Base-by-base conservation (phyloP, 768 basidiomycete genomes). In the Termitomyces sp. region DNA sequence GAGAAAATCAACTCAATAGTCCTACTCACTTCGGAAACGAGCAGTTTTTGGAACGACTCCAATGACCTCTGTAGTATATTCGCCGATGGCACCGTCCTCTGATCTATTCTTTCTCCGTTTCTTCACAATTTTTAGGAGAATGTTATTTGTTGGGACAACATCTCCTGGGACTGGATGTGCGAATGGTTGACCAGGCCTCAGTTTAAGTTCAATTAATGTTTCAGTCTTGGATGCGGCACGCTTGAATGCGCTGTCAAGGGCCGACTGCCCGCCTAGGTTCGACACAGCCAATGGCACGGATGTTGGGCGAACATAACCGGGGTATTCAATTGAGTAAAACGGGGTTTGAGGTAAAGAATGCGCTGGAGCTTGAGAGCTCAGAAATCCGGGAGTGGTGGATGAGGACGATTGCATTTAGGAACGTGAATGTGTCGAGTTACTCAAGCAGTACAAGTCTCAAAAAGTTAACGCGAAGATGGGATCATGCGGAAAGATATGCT, bases 281-380 rank as follows among this genome's bases (percentile, higher is more conserved):
- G 77, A 72, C 41, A 94, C 68, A 2, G 87, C 91, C 16, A 75
- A 60, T 0, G 83, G 76, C 5, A 86, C 77, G 32, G 91, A 89
- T 1, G 77, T 66, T 3, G 76, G 70, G 13, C 77, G 71, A 51
- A 97, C 85, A 60, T 92, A 91, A 57, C 94, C 94, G 7, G 94
- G 94, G 72, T 94, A 96, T 68, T 97, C 94, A 57, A 96, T 76
- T 5, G 91, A 88, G 65, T 88, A 89, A 66, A 86, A 89, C 29
- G 82, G 75, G 5, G 76, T 73, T 32, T 79, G 73, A 20, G 86
- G 82, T 2, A 92, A 72, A 2, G 78, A 71, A 36, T 57, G 60
- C 54, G 72, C 76, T 27, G 69, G 66, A 33, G 75, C 72, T 55
- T 46, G 51, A 5, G 40, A n/a, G 18, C 3, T 41, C 1, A 53